Base-by-base conservation (phyloP, 1,284 basidiomycete species). In the Cystobasidiaceae sp. region DNA sequence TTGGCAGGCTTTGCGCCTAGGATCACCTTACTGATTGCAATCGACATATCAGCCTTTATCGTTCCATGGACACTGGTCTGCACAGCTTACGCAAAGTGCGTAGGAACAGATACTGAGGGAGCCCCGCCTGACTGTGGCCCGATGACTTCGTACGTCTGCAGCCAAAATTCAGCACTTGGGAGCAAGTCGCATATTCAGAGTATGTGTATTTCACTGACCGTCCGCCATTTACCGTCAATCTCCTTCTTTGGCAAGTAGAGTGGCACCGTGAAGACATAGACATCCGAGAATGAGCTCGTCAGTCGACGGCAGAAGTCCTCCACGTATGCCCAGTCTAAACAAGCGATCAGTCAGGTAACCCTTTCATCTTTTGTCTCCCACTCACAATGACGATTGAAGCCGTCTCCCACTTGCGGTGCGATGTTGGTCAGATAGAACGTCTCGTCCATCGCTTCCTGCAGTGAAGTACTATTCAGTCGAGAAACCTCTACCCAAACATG, bases 51-150 rank as follows among this genome's bases (percentile, higher is more conserved):
- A 81, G 30, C 28, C 46, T 34, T 21, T 1, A 30, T 9, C 15
- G 28, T 41, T 3, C 23, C 23, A 0, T 89, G 85, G 70, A 83
- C 83, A 0, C 89, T 83, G 0, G 89, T 85, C 57, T 97, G 81
- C 27, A 97, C 85, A 30, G 97, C 93, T 78, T 97, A 98, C 33
- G 94, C 94, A 77, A 98, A 98, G 76, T 99, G 96, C 4, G 96
- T 98, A 0, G 96, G 96, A 6, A 98, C 96, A 33, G 88, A 81
- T 59, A 97, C 82, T 72, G 88, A 89, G 3, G 92, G 91, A 25
- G 91, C 13, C 8, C 50, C 44, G 11, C 48, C 63, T 50, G 58
- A 68, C 68, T 70, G 71, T 54, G 34, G 67, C 0, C 94, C 96
- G 69, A 97, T 97, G 43, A 98, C 89, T 82, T 96, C 92, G 75